Conservation (phyloP, 495 filamentous ascomycete genomes). For the Hyaloscypha bicolor region DNA sequence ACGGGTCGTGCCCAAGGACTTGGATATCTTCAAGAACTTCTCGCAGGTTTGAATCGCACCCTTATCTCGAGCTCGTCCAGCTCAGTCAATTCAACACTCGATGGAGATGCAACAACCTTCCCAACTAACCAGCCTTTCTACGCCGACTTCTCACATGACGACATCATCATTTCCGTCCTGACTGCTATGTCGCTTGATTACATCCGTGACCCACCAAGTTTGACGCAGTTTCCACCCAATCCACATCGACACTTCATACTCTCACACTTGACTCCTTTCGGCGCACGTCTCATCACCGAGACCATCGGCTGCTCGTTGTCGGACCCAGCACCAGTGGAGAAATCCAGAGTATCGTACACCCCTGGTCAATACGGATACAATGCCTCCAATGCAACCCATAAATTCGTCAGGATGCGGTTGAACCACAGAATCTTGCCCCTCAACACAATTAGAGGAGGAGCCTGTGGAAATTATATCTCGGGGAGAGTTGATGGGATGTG, state of each 20-base stretch:
- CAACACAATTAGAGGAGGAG: conserved; percentile 39
- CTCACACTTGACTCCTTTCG: conserved; percentile 42
- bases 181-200: conserved; percentile 48
- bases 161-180: conserved; percentile 48
- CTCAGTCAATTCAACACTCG: conserved; percentile 45
- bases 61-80: conserved; percentile 40
- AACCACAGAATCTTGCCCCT: conserved; percentile 45
- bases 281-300: conserved; percentile 42
- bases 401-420: conserved; percentile 44
- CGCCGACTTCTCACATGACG: conserved; percentile 51
- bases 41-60: conserved; percentile 39
- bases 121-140: conserved; percentile 49
- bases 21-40: conserved; percentile 45
- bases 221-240: conserved; percentile 39
- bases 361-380: conserved; percentile 41
- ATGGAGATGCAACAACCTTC: conserved; percentile 42
- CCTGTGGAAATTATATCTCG: conserved; percentile 27
- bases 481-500: conserved; percentile 43
- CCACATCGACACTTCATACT: conserved; percentile 40
- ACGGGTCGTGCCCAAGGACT: conserved; percentile 45
- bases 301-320: conserved; percentile 39
- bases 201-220: conserved; percentile 37
- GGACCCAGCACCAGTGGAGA: conserved; percentile 32
- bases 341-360: conserved; percentile 36
- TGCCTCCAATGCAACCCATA: conserved; percentile 38